Evolutionary conservation across 805 yeast species (phyloP), one percentile per base, ranked within the genome.

Genomic region (Nadsonia fulvescens): DNA sequence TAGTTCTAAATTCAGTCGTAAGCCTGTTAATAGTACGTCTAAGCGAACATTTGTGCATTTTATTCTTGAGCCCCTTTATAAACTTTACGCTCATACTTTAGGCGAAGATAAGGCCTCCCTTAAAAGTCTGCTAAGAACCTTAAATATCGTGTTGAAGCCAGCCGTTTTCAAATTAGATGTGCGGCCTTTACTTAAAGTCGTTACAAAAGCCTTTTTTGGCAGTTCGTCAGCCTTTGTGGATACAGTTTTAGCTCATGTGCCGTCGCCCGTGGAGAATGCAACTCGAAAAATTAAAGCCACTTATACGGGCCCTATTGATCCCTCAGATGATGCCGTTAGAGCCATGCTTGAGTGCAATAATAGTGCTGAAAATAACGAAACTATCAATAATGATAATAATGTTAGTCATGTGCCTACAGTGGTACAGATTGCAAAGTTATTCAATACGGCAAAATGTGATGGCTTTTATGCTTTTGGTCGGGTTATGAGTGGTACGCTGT

Each of bases 391-490:
- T 2, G 24, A 20, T n/a, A 9, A 20, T 14, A 10, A n/a, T n/a
- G n/a, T n/a, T n/a, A n/a, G 17, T 5, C 42, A 51, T 2, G 62
- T 61, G 0, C 60, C 63, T 4, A 35, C 63, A 12, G 39, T 63
- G 11, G 76, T 72, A 0, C 63, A 63, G 31, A 61, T 69, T 5
- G 45, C 70, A 5, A 77, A 76, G 40, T 49, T 73, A 20, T 48
- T 69, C 6, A 73, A 66, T 32, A 49, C 64, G 2, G 43, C 63
- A 4, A 70, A 70, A 35, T 71, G 70, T 0, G 40, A 49, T 3
- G 51, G 52, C 10, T 63, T 68, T 32, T 60, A 53, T 40, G 72
- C 75, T 0, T 49, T 77, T 14, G 71, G 71, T 0, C 54, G 83
- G 30, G 55, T 83, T 1, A 44, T 61, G 22, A 58, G 66, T 7